Percentiles rank a stretch among this genome's conserved stretches.
Evolutionary conservation across 371 early-diverging fungal species (phyloP).

Genomic region (Massospora cicadina): DNA sequence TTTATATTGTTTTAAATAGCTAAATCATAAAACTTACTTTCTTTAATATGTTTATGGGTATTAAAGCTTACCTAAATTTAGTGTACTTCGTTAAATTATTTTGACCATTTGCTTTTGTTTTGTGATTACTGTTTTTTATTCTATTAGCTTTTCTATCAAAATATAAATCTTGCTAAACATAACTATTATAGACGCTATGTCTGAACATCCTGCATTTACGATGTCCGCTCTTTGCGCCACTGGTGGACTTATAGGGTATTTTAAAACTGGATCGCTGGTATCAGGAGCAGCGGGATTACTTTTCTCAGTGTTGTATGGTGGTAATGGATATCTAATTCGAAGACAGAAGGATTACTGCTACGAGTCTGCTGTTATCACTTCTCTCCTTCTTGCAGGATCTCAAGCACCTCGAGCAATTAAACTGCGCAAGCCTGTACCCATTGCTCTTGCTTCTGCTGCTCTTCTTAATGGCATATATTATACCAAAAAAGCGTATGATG

Average conservation of each 20-base stretch:
- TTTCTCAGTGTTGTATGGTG: conserved; percentile 4
- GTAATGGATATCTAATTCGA: neutral
- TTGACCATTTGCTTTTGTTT: no score
- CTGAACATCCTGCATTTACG: conserved; percentile 8
- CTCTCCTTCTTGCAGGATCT: neutral
- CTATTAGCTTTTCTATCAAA: no score
- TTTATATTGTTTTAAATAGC: no score
- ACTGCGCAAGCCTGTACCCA: conserved; percentile 6
- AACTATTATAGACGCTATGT: no score
- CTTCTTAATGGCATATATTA: conserved; percentile 3
- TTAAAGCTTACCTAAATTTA: no score
- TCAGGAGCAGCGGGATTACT: conserved; percentile 7
- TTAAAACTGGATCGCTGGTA: conserved; percentile 8
- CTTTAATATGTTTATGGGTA: no score
- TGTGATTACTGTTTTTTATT: no score
- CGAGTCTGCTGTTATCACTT: conserved; percentile 2
- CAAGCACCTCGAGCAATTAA: conserved; percentile 6
- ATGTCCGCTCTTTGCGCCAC: conserved; percentile 8
- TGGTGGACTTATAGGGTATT: conserved; percentile 7
- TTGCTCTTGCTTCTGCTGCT: neutral
- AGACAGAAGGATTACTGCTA: conserved; percentile 1
- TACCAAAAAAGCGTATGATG: conserved; percentile 8
- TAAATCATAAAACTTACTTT: no score
- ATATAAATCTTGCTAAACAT: no score
- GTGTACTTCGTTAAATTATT: no score